Evolutionary conservation across 768 basidiomycete species (phyloP).

Genomic region (Pleurotus salmoneostramineus): DNA sequence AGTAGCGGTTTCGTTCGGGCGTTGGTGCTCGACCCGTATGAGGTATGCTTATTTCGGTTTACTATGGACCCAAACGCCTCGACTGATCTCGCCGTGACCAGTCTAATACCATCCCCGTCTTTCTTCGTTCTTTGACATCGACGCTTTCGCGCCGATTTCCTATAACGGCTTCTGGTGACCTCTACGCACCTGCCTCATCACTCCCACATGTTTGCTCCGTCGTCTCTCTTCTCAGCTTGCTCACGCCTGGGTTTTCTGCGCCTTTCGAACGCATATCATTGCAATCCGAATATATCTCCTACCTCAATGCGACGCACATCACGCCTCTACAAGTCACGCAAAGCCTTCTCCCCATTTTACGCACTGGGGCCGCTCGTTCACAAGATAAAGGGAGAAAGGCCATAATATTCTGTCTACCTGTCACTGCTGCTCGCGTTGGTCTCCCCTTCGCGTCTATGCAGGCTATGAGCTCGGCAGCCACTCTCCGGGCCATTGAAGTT

Average conservation of each 20-base stretch:
- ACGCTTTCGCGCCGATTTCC: slow-evolving; percentile 83
- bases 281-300: slow-evolving; percentile 59
- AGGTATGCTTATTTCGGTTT: slow-evolving; percentile 38
- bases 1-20: slow-evolving; percentile 78
- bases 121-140: slow-evolving; percentile 78
- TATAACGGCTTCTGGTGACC: slow-evolving; percentile 74
- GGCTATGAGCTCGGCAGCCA: slow-evolving; percentile 75
- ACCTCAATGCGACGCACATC: slow-evolving; percentile 71
- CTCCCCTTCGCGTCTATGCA: slow-evolving; percentile 65
- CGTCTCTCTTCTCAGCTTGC: slow-evolving; percentile 69
- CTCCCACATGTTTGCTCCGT: slow-evolving; percentile 75
- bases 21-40: slow-evolving; percentile 74
- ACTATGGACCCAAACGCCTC: neutral
- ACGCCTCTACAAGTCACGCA: slow-evolving; percentile 77
- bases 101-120: slow-evolving; percentile 70
- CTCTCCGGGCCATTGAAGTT: slow-evolving; percentile 66
- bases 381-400: slow-evolving; percentile 51
- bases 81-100: slow-evolving; percentile 20
- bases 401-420: slow-evolving; percentile 74
- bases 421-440: slow-evolving; percentile 67
- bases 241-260: slow-evolving; percentile 37
- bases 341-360: slow-evolving; percentile 70
- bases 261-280: slow-evolving; percentile 73
- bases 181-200: slow-evolving; percentile 61
- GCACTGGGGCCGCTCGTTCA: slow-evolving; percentile 54